Conservation (phyloP, 192 early-diverging fungal genomes). For the Diversispora epigaea region DNA sequence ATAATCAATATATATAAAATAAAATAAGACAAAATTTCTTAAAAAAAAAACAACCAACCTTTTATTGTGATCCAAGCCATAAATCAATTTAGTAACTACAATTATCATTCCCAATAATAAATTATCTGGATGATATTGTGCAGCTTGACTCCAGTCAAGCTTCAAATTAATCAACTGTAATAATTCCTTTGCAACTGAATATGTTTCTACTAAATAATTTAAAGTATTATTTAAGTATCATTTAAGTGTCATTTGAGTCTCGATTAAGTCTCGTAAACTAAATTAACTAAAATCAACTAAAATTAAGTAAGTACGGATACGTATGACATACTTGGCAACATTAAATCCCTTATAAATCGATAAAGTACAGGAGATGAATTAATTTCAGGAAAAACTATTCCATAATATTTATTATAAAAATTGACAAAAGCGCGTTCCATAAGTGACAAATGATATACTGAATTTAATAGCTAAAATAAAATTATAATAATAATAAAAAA, state of each 20-base stretch:
- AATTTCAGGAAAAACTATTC: slow-evolving; percentile 28
- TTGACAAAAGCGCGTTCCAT: background rate
- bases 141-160: background rate
- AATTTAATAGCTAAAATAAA: background rate
- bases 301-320: no score
- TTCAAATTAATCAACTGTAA: slow-evolving; percentile 8
- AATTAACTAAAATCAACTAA: no score
- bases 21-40: background rate
- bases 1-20: background rate
- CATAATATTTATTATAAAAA: slow-evolving; percentile 20
- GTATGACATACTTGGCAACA: slow-evolving; percentile 23
- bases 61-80: slow-evolving; percentile 19
- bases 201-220: slow-evolving; percentile 15
- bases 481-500: background rate
- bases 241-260: background rate
- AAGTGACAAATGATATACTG: background rate
- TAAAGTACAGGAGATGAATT: slow-evolving; percentile 28
- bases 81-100: slow-evolving; percentile 22
- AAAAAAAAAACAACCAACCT: background rate
- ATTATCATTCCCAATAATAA: slow-evolving; percentile 22
- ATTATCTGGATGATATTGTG: background rate
- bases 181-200: slow-evolving; percentile 11
- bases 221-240: background rate
- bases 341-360: slow-evolving; percentile 27
- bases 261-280: no score